These are phyloP conservation scores for Crepidotus variabilis DNA, from an alignment of 768 basidiomycete species.

Conservation along the genomic window DNA sequence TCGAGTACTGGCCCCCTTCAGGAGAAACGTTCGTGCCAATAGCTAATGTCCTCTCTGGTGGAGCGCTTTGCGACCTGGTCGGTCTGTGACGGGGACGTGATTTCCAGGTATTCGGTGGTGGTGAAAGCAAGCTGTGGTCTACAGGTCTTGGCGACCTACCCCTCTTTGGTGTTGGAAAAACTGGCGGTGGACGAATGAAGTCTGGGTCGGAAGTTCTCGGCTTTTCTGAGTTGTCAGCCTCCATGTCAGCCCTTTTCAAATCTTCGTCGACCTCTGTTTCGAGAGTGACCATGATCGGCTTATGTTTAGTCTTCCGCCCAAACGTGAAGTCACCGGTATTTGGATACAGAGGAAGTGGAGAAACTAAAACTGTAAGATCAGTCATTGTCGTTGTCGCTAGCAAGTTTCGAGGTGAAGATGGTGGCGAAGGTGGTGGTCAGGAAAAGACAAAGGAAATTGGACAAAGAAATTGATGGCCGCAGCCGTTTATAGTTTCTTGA, in stretches of 20 bases:
- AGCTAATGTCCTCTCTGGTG: constrained; percentile 30
- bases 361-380: constrained; percentile 48
- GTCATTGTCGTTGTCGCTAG: constrained; percentile 30
- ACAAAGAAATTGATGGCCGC: neutral
- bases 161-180: constrained; percentile 11
- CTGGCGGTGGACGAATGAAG: constrained; percentile 11
- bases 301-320: constrained; percentile 22
- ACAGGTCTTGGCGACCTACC: constrained; percentile 14
- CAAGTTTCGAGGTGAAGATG: neutral
- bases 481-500: neutral
- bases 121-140: constrained; percentile 38
- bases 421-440: neutral
- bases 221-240: constrained; percentile 4
- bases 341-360: constrained; percentile 42
- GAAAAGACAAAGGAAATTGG: neutral
- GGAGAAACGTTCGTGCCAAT: constrained; percentile 2
- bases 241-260: constrained; percentile 13
- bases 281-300: constrained; percentile 41
- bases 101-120: constrained; percentile 48
- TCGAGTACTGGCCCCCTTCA: neutral
- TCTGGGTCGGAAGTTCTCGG: constrained; percentile 12
- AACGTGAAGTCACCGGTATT: constrained; percentile 29
- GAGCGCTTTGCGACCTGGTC: constrained; percentile 46
- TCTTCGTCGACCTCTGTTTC: constrained; percentile 27
- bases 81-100: constrained; percentile 36